phyloP scores from a whole-genome alignment of 2,329 filamentous ascomycete species.

The Ascocoryne sarcoides region DNA sequence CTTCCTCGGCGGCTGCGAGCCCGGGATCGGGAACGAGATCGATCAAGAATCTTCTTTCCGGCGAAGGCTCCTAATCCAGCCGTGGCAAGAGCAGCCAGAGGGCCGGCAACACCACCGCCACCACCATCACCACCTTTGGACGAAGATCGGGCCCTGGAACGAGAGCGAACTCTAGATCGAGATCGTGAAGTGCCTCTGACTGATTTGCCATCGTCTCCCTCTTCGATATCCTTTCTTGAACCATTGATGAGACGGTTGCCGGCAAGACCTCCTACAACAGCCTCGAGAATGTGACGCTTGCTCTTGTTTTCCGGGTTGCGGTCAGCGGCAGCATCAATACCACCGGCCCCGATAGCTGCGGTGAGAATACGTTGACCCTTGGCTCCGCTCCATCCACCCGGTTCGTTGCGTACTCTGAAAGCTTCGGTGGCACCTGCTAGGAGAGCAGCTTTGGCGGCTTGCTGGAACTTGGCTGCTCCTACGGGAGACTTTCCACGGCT shows the following conservation, averaged over 20 bases:
- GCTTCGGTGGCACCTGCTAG: conserved; percentile 87
- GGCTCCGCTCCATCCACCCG: conserved; percentile 80
- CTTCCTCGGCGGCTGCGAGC: conserved; percentile 32
- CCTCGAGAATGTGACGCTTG: conserved; percentile 77
- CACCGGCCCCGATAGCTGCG: conserved; percentile 75
- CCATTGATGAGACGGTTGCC: conserved; percentile 83
- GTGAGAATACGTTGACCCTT: conserved; percentile 90
- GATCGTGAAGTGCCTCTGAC: conserved; percentile 64
- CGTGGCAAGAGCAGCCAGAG: conserved; percentile 53
- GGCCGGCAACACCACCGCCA: conserved; percentile 36
- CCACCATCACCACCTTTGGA: conserved; percentile 30
- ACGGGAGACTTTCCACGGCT: conserved; percentile 41
- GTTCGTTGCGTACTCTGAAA: conserved; percentile 81
- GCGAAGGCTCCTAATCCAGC: conserved; percentile 52
- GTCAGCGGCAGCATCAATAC: conserved; percentile 68
- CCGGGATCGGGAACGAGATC: conserved; percentile 41
- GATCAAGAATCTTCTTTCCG: conserved; percentile 49
- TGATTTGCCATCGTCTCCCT: conserved; percentile 29
- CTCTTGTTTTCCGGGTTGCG: conserved; percentile 61
- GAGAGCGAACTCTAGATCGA: conserved; percentile 41
- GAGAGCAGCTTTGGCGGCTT: conserved; percentile 84
- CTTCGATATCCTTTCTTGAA: conserved; percentile 51
- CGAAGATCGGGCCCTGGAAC: conserved; percentile 8
- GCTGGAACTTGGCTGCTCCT: conserved; percentile 57
- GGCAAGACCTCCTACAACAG: conserved; percentile 79